Conservation (phyloP, 768 basidiomycete species). For the Tricholoma sp. region DNA sequence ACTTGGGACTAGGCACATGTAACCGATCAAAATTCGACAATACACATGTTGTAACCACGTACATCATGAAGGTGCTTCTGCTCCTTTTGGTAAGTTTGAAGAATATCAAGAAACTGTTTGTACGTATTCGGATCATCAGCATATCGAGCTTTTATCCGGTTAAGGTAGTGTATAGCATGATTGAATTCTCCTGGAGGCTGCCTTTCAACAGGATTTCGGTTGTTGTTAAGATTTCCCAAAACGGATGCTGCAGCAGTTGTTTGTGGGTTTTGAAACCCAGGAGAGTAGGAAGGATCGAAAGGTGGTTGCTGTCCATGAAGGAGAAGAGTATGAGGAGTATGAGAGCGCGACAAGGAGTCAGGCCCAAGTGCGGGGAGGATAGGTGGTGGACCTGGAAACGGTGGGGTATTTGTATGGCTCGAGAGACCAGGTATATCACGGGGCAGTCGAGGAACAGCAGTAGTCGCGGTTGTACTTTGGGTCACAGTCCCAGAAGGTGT, state of each 20-base stretch:
- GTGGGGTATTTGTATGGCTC: conserved; percentile 25
- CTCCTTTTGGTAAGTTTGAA: conserved; percentile 86
- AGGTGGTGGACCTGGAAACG: conserved; percentile 27
- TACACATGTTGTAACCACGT: conserved; percentile 24
- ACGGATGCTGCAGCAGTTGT: conserved; percentile 62
- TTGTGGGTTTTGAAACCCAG: conserved; percentile 40
- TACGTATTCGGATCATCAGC: conserved; percentile 87
- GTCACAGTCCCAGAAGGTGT: conserved; percentile 72
- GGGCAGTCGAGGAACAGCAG: conserved; percentile 20
- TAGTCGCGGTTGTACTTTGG: conserved; percentile 47
- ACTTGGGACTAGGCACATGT: conserved; percentile 54
- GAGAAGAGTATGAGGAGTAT: conserved; percentile 48
- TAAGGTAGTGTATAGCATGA: conserved; percentile 95
- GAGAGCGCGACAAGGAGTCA: conserved; percentile 46
- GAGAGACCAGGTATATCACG: conserved; percentile 14
- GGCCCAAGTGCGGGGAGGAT: conserved; percentile 25
- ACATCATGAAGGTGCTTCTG: conserved; percentile 70
- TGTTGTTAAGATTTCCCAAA: conserved; percentile 54
- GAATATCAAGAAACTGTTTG: conserved; percentile 84
- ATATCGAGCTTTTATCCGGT: conserved; percentile 96
- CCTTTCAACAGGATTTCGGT: conserved; percentile 43
- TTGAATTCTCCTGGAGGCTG: conserved; percentile 72
- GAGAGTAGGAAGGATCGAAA: conserved; percentile 39
- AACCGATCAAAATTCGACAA: conserved; percentile 1
- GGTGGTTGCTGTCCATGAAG: conserved; percentile 28